Base-by-base conservation (phyloP, 2,329 filamentous ascomycete genomes). In the Sphaerulina populicola region DNA sequence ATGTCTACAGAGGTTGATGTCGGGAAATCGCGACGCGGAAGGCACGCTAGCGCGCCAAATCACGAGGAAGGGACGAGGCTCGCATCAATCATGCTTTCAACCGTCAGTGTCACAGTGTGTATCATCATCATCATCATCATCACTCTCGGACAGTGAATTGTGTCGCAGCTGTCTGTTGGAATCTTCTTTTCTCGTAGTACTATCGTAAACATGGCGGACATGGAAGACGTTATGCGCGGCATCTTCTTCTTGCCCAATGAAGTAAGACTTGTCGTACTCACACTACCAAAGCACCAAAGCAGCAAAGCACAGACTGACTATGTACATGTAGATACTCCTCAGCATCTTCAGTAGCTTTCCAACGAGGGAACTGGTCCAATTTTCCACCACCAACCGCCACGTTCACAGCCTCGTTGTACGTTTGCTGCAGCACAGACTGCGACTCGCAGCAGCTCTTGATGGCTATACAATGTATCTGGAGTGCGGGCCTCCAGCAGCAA, bases 401-500 rank as follows among this genome's bases (percentile, higher is more conserved):
- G 79, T 88, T 60, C 76, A 84, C 65, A 77, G 74, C 37, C 64
- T 86, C 37, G 75, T 85, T 51, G 69, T 82, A 4, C 78, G 79
- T 23, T 76, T 87, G 40, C 69, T 88, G 6, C 79, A 85, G 56
- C 75, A 77, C 44, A 81, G 85, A 31, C 73, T 88, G 1, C 69
- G 82, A 42, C 66, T 76, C 15, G 79, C 80, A 4, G 51, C 80
- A 4, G 70, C 77, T 2, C 69, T 84, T 6, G 69, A 76, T 35
- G 77, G 80, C 35, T 79, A 87, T 62, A 78, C 82, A 48, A 69
- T 93, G 36, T 79, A 90, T 35, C 78, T 94, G 38, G 86, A 91
- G 70, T 88, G 85, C 66, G 90, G 85, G 63, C 86, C 85, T 57
- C 87, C 86, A 0, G 80, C 75, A 56, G 81, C 77, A 21, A 83